These are phyloP conservation scores for Lichtheimia corymbifera DNA, from an alignment of 371 early-diverging fungal genomes.

Conservation along the genomic window DNA sequence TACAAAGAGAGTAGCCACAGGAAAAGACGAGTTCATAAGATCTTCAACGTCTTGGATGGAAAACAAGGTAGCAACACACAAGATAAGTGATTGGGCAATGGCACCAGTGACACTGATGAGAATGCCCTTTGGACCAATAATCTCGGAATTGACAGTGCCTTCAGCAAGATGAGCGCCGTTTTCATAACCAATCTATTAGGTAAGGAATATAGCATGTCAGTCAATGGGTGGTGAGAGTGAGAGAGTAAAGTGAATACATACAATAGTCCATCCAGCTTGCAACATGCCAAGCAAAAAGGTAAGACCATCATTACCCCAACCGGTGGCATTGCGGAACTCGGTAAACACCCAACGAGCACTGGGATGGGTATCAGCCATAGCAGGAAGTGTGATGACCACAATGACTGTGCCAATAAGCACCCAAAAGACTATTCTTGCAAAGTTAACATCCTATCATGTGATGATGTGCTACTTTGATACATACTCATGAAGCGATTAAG, in stretches of 20 bases:
- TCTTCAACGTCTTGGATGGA: slow-evolving; percentile 44
- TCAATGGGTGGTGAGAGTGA: no score
- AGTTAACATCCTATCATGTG: not conserved
- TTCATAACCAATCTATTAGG: slow-evolving; percentile 44
- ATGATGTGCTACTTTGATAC: not conserved
- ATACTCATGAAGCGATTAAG: slow-evolving; percentile 34
- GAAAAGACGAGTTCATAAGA: slow-evolving; percentile 14
- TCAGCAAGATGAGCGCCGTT: slow-evolving; percentile 46
- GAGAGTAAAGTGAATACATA: slow-evolving; percentile 1
- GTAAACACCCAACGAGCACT: slow-evolving; percentile 42
- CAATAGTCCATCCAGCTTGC: slow-evolving; percentile 40
- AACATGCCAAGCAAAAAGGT: slow-evolving; percentile 44
- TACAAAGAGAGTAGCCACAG: slow-evolving; percentile 24
- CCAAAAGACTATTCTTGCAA: slow-evolving; percentile 27
- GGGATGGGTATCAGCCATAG: slow-evolving; percentile 36
- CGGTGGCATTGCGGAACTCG: slow-evolving; percentile 39
- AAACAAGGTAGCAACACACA: slow-evolving; percentile 37
- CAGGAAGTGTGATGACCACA: slow-evolving; percentile 33
- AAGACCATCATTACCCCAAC: slow-evolving; percentile 29
- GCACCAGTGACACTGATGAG: slow-evolving; percentile 38
- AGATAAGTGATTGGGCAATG: slow-evolving; percentile 32
- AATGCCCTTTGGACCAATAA: slow-evolving; percentile 48
- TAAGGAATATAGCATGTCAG: no score
- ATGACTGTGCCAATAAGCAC: slow-evolving; percentile 33
- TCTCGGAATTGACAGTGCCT: slow-evolving; percentile 40